Evolutionary conservation across 164 flowering plant species (phyloP).

Genomic region (Paratinospora sagittata): DNA sequence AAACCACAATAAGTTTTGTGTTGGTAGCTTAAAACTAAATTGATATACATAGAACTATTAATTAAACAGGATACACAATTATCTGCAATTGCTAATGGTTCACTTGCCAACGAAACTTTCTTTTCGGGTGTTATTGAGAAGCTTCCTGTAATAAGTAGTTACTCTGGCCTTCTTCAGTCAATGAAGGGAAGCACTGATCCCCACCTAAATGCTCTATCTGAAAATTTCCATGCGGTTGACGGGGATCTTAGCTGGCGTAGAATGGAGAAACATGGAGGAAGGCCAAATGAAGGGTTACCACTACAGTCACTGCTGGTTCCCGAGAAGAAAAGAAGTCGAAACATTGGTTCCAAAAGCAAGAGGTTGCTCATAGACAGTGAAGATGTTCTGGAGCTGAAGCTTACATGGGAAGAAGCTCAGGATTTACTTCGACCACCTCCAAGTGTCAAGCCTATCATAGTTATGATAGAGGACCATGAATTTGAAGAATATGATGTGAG

Average conservation of each 20-base stretch:
- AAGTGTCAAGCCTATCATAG: constrained; percentile 50
- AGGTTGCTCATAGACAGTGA: constrained; percentile 74
- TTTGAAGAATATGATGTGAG: too few species aligned
- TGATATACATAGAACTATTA: constrained; percentile 13
- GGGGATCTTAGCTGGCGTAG: too few species aligned
- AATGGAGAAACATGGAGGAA: too few species aligned
- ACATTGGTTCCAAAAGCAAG: constrained; percentile 77
- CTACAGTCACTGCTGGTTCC: too few species aligned
- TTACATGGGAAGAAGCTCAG: constrained; percentile 98
- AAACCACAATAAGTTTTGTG: constrained; percentile 7
- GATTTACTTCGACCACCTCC: constrained; percentile 93
- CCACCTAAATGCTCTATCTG: too few species aligned
- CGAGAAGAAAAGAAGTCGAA: too few species aligned
- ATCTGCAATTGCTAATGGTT: constrained; percentile 42
- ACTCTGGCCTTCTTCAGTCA: constrained; percentile 64
- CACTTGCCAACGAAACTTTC: constrained; percentile 43
- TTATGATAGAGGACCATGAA: too few species aligned
- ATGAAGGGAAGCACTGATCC: constrained; percentile 61
- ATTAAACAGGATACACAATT: constrained; percentile 54
- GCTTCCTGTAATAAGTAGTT: constrained; percentile 49
- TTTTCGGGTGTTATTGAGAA: constrained; percentile 56
- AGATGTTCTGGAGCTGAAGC: constrained; percentile 74
- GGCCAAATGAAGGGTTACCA: too few species aligned
- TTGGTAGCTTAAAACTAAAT: constrained; percentile 14
- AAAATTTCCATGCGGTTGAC: too few species aligned